Base-by-base conservation (phyloP, 768 basidiomycete genomes). In the Tylopilus sp. region DNA sequence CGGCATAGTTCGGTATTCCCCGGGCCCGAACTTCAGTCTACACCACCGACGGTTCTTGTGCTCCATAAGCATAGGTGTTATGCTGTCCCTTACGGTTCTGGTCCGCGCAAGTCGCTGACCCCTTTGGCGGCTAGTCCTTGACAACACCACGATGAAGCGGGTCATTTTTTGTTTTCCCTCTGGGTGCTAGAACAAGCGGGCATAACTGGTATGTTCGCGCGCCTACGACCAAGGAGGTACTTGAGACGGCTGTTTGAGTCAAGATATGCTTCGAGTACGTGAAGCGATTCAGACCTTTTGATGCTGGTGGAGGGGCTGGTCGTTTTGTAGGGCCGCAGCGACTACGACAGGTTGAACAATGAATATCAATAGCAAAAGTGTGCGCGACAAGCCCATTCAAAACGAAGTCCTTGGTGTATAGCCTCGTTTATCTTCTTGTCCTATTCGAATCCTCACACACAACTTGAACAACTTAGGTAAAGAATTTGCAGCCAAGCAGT, bases 191-290 rank as follows among this genome's bases (percentile, higher is more conserved):
- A 40, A 13, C 22, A 41, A 21, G 15, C 1, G n/a, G 22, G 42
- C n/a, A 23, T 44, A 85, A 82, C 11, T 93, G 83, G 71, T 83
- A 81, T 59, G 79, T 90, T 4, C 85, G 90, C 17, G 87, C 86
- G 0, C 85, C 86, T 8, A 83, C 81, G 0, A 75, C 78, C 40
- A 75, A 76, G 6, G 86, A 88, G 56, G n/a, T n/a, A 40, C 60
- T 79, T 31, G 76, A 73, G 28, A 77, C 81, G 0, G 69, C 79
- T 17, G 74, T 80, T 50, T 79, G 88, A n/a, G 82, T 91, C 6
- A 69, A 75, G 7, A 75, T 77, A 1, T 93, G 89, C 63, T 89
- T 89, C 68, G 76, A 85, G 86, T 87, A 50, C 49, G 81, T 65
- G 4, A 38, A 41, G 11, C 4, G 2, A 10, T 22, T 39, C 2